Evolutionary conservation across 495 filamentous ascomycete genomes (phyloP).

Genomic region (Penicillium pulvis): DNA sequence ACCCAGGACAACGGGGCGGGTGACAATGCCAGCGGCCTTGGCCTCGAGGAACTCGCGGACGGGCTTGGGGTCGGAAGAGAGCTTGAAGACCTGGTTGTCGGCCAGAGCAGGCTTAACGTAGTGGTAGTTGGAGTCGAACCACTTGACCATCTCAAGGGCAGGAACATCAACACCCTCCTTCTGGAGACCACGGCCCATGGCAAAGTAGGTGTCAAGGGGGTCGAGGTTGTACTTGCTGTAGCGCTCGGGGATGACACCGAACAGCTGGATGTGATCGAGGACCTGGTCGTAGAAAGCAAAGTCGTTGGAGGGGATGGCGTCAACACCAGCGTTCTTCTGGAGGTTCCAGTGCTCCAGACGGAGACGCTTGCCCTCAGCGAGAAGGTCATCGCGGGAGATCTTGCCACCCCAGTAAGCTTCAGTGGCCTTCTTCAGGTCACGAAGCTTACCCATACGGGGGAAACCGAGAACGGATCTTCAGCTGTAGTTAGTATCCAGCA

Average conservation of each 20-base stretch:
- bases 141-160: slow-evolving; percentile 98
- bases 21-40: slow-evolving; percentile 90
- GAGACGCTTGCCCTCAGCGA: slow-evolving; percentile 93
- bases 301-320: slow-evolving; percentile 98
- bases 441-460: slow-evolving; percentile 94
- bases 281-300: slow-evolving; percentile 99
- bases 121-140: slow-evolving; percentile 99
- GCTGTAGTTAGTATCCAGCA: slow-evolving; percentile 19
- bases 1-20: slow-evolving; percentile 91
- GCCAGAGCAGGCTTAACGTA: slow-evolving; percentile 98
- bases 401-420: slow-evolving; percentile 97
- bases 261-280: slow-evolving; percentile 97
- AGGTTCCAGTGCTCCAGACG: slow-evolving; percentile 98
- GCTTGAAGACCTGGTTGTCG: slow-evolving; percentile 93
- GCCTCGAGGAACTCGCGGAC: slow-evolving; percentile 93
- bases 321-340: slow-evolving; percentile 95
- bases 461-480: slow-evolving; percentile 71
- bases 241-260: slow-evolving; percentile 87
- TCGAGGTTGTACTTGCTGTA: slow-evolving; percentile 85
- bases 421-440: slow-evolving; percentile 99
- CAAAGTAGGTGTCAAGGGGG: slow-evolving; percentile 95
- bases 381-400: slow-evolving; percentile 81
- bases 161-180: slow-evolving; percentile 86
- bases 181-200: slow-evolving; percentile 98
- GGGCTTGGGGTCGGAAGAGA: slow-evolving; percentile 84